A percentile compares a stretch with the other conserved stretches of the same genome.
Evolutionary conservation across 768 basidiomycete genomes (phyloP).

Genomic region (Postia placenta): DNA sequence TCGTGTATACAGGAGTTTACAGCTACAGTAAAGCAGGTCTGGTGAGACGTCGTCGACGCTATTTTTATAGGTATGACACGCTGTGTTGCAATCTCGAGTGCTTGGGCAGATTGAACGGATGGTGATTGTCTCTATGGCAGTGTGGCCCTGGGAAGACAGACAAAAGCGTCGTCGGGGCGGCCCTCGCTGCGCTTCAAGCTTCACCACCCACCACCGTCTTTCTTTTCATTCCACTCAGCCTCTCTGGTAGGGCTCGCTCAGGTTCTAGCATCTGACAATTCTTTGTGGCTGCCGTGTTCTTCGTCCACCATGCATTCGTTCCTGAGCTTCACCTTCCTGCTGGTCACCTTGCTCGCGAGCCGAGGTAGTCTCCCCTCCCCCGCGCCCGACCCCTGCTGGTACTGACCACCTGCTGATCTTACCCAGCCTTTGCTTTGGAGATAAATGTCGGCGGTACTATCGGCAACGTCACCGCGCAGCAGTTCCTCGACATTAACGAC

Average conservation of each 20-base stretch:
- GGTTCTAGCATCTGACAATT: neutral
- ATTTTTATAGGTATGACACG: too few relatives aligned
- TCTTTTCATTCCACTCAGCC: neutral
- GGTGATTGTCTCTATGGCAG: slow-evolving; percentile 6
- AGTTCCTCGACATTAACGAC: slow-evolving; percentile 40
- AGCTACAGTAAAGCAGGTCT: too few relatives aligned
- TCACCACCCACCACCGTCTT: neutral
- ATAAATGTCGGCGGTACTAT: slow-evolving; percentile 36
- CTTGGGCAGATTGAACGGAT: neutral
- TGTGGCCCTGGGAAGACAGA: neutral
- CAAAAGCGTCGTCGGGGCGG: neutral
- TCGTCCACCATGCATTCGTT: slow-evolving; percentile 2
- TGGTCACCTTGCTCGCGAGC: slow-evolving; percentile 6
- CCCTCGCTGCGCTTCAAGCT: neutral
- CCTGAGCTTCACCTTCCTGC: slow-evolving; percentile 1
- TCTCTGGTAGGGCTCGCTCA: slow-evolving; percentile 7
- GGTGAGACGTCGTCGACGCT: too few relatives aligned
- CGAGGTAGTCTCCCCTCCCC: neutral
- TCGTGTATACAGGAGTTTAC: too few relatives aligned
- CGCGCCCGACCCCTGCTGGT: too few relatives aligned
- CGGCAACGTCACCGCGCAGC: slow-evolving; percentile 30
- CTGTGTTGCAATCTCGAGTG: neutral
- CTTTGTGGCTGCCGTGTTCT: neutral
- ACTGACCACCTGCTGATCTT: too few relatives aligned
- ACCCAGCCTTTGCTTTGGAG: slow-evolving; percentile 41